phyloP scores from a whole-genome alignment of 805 yeast genomes.

The Metschnikowia lachancei region DNA sequence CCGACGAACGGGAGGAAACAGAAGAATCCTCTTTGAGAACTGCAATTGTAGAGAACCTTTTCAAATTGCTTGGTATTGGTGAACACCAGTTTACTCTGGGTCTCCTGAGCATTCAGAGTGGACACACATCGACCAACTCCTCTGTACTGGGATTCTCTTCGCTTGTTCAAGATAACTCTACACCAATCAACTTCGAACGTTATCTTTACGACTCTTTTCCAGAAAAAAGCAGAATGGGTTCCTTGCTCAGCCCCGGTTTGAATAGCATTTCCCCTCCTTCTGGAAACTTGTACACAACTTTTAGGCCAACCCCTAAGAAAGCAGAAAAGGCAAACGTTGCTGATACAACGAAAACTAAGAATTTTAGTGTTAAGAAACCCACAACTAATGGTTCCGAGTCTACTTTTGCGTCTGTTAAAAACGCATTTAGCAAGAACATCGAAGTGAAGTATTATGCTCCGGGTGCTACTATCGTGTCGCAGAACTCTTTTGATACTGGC shows the following conservation, averaged over 20 bases:
- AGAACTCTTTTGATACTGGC: constrained; percentile 68
- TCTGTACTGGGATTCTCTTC: constrained; percentile 32
- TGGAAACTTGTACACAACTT: constrained; percentile 32
- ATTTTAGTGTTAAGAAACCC: not conserved
- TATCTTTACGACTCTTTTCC: constrained; percentile 22
- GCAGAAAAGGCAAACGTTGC: constrained; percentile 1
- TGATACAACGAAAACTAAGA: constrained; percentile 1
- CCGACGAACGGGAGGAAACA: constrained; percentile 61
- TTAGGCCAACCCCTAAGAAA: constrained; percentile 20
- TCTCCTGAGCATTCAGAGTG: constrained; percentile 4
- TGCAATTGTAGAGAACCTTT: constrained; percentile 70
- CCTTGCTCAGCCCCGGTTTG: constrained; percentile 3
- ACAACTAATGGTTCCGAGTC: constrained; percentile 12
- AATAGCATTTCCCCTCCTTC: constrained; percentile 4
- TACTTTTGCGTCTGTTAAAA: constrained; percentile 51
- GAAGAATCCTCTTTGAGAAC: constrained; percentile 63
- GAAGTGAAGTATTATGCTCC: constrained; percentile 53
- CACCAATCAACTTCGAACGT: constrained; percentile 12
- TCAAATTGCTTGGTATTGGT: constrained; percentile 61
- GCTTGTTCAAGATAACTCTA: constrained; percentile 19
- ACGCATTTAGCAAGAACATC: constrained; percentile 57
- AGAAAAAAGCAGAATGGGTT: constrained; percentile 16
- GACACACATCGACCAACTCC: constrained; percentile 26
- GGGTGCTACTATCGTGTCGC: constrained; percentile 57
- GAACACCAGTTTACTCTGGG: constrained; percentile 26